Percentiles rank a stretch among this genome's conserved stretches.
phyloP scores from a whole-genome alignment of 1,139 yeast species.

The Barnettozyma hawaiiensis region DNA sequence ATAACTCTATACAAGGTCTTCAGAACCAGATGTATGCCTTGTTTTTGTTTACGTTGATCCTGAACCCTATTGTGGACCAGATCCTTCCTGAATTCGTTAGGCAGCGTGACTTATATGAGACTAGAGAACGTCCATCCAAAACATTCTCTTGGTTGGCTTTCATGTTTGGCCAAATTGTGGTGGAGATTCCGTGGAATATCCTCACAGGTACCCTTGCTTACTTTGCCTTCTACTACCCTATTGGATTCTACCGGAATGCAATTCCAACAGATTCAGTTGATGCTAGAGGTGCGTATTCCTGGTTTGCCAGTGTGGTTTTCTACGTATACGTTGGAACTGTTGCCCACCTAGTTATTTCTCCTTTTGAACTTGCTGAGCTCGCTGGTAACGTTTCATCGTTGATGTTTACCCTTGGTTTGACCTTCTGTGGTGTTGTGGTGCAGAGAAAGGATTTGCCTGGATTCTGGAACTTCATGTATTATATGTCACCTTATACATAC shows the following conservation, averaged over 20 bases:
- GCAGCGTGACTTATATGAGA: constrained; percentile 77
- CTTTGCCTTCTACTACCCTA: constrained; percentile 75
- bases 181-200: constrained; percentile 71
- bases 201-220: constrained; percentile 56
- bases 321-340: constrained; percentile 52
- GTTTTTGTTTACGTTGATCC: constrained; percentile 59
- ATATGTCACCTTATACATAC: constrained; percentile 59
- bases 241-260: constrained; percentile 59
- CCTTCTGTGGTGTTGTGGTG: constrained; percentile 78
- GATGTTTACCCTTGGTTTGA: constrained; percentile 58
- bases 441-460: constrained; percentile 52
- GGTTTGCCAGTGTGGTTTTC: constrained; percentile 51
- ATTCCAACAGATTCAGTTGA: constrained; percentile 43
- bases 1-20: constrained; percentile 49
- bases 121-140: constrained; percentile 75
- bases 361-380: constrained; percentile 57
- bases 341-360: constrained; percentile 58
- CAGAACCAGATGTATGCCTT: constrained; percentile 62
- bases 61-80: constrained; percentile 61
- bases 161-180: constrained; percentile 53
- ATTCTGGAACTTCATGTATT: constrained; percentile 56
- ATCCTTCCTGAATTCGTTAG: constrained; percentile 61
- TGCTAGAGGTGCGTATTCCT: constrained; percentile 62
- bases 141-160: constrained; percentile 56
- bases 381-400: constrained; percentile 64